Base-by-base conservation (phyloP, 768 basidiomycete genomes). In the Pulveroboletus sp. region DNA sequence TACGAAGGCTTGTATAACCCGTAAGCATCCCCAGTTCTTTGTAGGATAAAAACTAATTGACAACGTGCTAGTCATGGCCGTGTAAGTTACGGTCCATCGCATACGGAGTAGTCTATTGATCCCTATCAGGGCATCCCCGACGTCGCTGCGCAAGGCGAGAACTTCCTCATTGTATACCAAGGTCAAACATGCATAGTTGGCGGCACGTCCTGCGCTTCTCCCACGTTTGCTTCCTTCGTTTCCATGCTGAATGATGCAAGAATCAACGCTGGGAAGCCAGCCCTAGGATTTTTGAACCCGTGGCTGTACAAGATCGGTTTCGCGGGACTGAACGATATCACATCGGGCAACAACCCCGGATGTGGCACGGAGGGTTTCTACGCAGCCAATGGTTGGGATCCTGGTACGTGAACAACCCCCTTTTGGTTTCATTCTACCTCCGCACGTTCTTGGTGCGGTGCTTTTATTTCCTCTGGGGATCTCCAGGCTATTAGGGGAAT, bases 321-420 rank as follows among this genome's bases (percentile, higher is more conserved):
- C 16, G 9, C 50, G 5, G 60, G 56, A 1, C 68, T 85, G 47
- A 83, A 81, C 47, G 85, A 86, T 55, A 77, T 86, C 56, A 79
- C 78, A 0, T 45, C 58, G 10, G 85, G 85, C 0, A 75, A 76
- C 43, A 81, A 82, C 49, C 73, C 74, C 1, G 77, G 76, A 12
- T 86, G 85, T 59, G 82, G 82, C 5, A 86, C 84, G 2, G 58
- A 63, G 19, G 85, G 85, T 5, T 86, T 85, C 61, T 82, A 85
- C 50, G 73, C 77, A 6, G 74, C 77, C 16, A 47, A 39, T 47
- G 81, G 82, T 40, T 83, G 82, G 81, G 81, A 83, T 68, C 76
- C 81, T 31, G 73, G 80, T 80, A 54, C 61, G 72, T 64, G 24
- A 43, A 19, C 39, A n/a, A n/a, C n/a, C n/a, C 26, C 6, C 2